phyloP scores from a whole-genome alignment of 257 asterid genomes.

The Plantago elongata region DNA sequence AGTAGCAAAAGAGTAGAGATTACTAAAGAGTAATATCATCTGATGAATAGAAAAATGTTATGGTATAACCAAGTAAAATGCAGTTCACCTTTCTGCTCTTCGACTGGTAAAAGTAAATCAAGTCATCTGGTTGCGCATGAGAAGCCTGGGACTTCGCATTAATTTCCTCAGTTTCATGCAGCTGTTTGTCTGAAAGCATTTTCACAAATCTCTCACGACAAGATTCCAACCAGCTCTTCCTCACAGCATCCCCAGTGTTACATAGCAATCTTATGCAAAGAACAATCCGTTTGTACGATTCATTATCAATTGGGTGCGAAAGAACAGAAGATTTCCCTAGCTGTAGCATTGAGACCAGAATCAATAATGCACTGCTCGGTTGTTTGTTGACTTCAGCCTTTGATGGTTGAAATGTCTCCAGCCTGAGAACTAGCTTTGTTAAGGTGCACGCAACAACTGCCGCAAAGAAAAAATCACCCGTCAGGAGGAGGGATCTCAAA shows the following conservation, averaged over 20 bases:
- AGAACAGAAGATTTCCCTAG: slow-evolving; percentile 86
- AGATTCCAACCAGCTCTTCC: slow-evolving; percentile 80
- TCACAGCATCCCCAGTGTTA: slow-evolving; percentile 59
- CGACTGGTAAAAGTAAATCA: slow-evolving; percentile 89
- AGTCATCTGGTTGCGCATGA: slow-evolving; percentile 88
- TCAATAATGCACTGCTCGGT: slow-evolving; percentile 51
- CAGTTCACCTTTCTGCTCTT: slow-evolving; percentile 79
- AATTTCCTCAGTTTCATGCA: slow-evolving; percentile 83
- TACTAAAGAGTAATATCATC: background rate
- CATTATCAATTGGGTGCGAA: slow-evolving; percentile 90
- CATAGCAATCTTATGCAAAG: slow-evolving; percentile 75
- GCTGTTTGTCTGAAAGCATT: slow-evolving; percentile 92
- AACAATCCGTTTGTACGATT: slow-evolving; percentile 75
- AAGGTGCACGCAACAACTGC: slow-evolving; percentile 85
- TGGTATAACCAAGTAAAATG: background rate
- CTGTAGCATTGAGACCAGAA: slow-evolving; percentile 85
- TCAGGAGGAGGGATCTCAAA: slow-evolving; percentile 85
- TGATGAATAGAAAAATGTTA: background rate
- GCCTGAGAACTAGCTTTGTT: slow-evolving; percentile 72
- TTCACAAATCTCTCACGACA: slow-evolving; percentile 89
- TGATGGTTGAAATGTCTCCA: slow-evolving; percentile 87
- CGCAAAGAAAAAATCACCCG: slow-evolving; percentile 91
- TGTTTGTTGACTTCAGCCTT: slow-evolving; percentile 74
- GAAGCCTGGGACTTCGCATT: slow-evolving; percentile 77
- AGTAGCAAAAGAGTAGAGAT: slow-evolving; percentile 4